Base-by-base conservation (phyloP, 202 grass and related monocot species). In the Setaria viridis region DNA sequence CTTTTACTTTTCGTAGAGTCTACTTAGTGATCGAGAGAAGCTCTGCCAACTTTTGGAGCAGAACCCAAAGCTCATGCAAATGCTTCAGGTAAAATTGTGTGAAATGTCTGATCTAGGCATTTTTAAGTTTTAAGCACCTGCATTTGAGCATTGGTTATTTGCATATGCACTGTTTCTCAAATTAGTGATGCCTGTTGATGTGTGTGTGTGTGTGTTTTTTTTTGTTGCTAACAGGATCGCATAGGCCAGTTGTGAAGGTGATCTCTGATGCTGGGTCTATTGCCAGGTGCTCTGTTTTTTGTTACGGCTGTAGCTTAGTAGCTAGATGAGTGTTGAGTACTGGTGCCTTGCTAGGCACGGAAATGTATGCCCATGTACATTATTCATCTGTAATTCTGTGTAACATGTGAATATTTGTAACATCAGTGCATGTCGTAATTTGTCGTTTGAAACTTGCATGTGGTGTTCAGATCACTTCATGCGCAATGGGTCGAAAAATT, bases 21-120 rank as follows among this genome's bases (percentile, higher is more conserved):
- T 99, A 37, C 80, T 99, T 49, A 91, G 90, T 76, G 96, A 99
- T 21, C 89, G 96, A 37, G 90, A 95, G 78, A 99, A 92, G 82
- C 96, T 98, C 77, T 95, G 93, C 72, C 83, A 95, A 67, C 93
- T 98, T 82, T 67, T 98, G 82, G 96, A 98, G 79, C 85, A 87
- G 7, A 94, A 99, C 71, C 96, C 96, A 39, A 99, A 95, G 79
- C 85, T 99, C 78, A 99, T 99, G 96, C 90, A 99, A 83, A 99
- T 98, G 95, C 95, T 98, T 72, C 95, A 98, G 95, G 95, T 98
- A 89, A 83, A 55, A 20, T 69, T 59, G 5, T 77, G 5, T 56
- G 66, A 34, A 51, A 46, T 43, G 16, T 37, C 37, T 14, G 2
- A 73, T 45, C 15, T 67, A 16, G 4, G 17, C 9, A 64, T 5